Percentiles rank a stretch among this genome's conserved stretches.
Evolutionary conservation across 768 basidiomycete species (phyloP).

Genomic region (Boletus pseudo-olivaceus): DNA sequence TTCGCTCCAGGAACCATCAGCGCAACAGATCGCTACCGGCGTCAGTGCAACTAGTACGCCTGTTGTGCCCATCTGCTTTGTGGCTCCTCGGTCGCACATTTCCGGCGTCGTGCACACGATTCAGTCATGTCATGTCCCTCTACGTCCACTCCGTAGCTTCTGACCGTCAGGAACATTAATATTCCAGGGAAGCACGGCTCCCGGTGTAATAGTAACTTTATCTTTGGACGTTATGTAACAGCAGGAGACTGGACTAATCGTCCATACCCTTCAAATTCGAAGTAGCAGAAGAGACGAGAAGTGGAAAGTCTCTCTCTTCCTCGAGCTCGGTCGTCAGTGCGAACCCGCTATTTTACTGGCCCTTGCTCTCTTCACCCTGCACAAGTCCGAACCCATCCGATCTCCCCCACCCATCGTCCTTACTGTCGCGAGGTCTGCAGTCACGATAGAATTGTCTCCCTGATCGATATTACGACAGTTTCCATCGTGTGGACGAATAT

Average conservation of each 20-base stretch:
- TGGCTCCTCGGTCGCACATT: neutral
- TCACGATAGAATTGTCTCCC: neutral
- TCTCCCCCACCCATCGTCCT: neutral
- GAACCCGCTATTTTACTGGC: conserved; percentile 15
- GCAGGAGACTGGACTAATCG: conserved; percentile 5
- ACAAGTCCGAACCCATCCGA: too few species aligned
- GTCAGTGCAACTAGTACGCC: too few species aligned
- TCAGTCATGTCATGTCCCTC: neutral
- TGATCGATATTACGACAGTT: neutral
- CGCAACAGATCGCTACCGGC: conserved; percentile 12
- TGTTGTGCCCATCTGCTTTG: neutral
- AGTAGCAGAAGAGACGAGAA: conserved; percentile 19
- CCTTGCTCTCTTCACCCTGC: neutral
- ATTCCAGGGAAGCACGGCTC: conserved; percentile 13
- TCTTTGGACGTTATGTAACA: conserved; percentile 26
- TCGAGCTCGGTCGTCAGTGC: conserved; percentile 7
- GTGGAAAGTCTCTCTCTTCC: conserved; percentile 18
- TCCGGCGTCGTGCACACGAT: too few species aligned
- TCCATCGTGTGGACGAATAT: neutral
- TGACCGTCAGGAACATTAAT: conserved; percentile 13
- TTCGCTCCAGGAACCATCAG: conserved; percentile 24
- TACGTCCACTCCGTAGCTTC: neutral
- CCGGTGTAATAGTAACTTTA: conserved; percentile 24
- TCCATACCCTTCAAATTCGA: conserved; percentile 11
- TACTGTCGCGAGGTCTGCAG: conserved; percentile 3